Percentiles rank a stretch among this genome's conserved stretches.
Evolutionary conservation across 768 basidiomycete species (phyloP).

Genomic region (Podaxis sp.): DNA sequence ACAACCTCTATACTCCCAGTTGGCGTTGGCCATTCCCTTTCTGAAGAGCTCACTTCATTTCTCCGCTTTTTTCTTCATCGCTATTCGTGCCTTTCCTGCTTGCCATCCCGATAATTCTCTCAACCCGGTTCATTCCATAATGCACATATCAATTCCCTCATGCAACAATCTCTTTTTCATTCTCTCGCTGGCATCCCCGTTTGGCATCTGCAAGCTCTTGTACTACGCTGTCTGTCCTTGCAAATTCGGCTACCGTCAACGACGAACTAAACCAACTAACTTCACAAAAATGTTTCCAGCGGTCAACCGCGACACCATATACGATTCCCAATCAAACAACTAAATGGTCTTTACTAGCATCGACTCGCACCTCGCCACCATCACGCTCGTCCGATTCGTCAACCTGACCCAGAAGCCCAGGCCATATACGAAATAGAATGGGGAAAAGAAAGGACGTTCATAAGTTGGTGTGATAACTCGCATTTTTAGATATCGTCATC

Average conservation of each 20-base stretch:
- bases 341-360: neutral
- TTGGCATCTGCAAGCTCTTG: conserved; percentile 4
- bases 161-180: neutral
- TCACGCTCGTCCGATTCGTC: neutral
- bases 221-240: neutral
- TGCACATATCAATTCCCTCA: neutral
- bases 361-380: neutral
- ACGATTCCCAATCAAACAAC: neutral
- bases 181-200: neutral
- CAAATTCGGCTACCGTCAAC: neutral
- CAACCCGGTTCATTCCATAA: neutral
- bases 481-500: conserved; percentile 2
- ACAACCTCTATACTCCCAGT: neutral
- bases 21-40: neutral
- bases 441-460: neutral
- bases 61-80: neutral
- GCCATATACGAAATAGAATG: neutral
- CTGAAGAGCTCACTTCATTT: neutral
- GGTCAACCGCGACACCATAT: neutral
- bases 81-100: neutral
- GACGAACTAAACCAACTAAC: neutral
- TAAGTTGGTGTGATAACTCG: neutral
- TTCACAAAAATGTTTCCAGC: neutral
- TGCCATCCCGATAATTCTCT: neutral
- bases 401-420: too few species aligned